A percentile compares a stretch with the other conserved stretches of the same genome.
These are phyloP conservation scores for Botryosphaeria agaves DNA, from an alignment of 2,329 filamentous ascomycete genomes.

Conservation along the genomic window DNA sequence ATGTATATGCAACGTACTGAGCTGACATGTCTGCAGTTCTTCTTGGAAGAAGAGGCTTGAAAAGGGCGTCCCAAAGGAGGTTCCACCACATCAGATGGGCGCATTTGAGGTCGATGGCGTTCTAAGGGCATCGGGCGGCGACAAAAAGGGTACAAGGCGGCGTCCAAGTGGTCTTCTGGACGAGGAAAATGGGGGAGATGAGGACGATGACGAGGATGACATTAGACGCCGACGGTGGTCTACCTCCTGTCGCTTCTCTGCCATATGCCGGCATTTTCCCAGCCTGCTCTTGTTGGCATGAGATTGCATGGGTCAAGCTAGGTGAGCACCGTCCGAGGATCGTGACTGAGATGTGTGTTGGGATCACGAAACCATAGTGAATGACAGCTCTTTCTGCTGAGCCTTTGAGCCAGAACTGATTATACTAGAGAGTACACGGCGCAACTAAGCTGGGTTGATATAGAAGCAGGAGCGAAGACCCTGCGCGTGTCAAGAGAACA, in stretches of 20 bases:
- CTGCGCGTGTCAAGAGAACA: too few relatives aligned
- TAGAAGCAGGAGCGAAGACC: too few relatives aligned
- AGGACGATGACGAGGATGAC: conserved; percentile 48
- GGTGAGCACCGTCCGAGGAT: conserved; percentile 46
- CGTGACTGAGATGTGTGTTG: too few relatives aligned
- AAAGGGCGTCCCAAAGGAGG: conserved; percentile 40
- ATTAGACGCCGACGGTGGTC: conserved; percentile 41
- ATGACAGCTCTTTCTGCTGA: too few relatives aligned
- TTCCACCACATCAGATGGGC: conserved; percentile 7
- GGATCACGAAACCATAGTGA: too few relatives aligned
- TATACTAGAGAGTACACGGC: too few relatives aligned
- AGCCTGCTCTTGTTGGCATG: not conserved
- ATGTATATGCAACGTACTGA: not conserved
- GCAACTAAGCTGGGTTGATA: too few relatives aligned
- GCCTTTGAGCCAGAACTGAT: too few relatives aligned
- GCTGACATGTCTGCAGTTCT: conserved; percentile 44
- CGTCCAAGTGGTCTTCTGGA: conserved; percentile 21
- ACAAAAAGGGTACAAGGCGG: conserved; percentile 16
- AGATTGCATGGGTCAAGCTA: conserved; percentile 36
- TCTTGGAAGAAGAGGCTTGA: conserved; percentile 75
- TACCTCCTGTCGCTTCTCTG: conserved; percentile 45
- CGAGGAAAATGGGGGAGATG: conserved; percentile 37
- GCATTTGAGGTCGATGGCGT: conserved; percentile 8
- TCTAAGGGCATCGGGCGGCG: conserved; percentile 13
- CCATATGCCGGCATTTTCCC: too few relatives aligned